Base-by-base conservation (phyloP, 2,329 filamentous ascomycete species). In the Trichoderma endophyticum region DNA sequence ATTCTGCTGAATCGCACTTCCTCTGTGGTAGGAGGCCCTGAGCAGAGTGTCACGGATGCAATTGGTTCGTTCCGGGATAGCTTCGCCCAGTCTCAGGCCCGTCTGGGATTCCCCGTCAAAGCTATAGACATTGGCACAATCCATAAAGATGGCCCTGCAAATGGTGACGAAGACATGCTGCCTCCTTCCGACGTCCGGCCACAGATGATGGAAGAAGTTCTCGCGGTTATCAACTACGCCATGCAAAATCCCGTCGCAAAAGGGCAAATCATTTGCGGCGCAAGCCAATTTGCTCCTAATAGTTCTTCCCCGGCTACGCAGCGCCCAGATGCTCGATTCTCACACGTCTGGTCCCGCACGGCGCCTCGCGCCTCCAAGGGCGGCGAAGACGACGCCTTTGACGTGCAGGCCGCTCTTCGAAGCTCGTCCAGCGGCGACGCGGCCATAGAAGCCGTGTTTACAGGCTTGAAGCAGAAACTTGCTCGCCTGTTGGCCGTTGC, bases 221-320 rank as follows among this genome's bases (percentile, higher is more conserved):
- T 71, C 26, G 71, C 71, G 12, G 67, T 72, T 6, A 64, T 72
- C 60, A 72, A 60, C 67, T 71, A 60, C n/a, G 60, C 67, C 21
- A 71, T 72, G 2, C 71, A 71, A 18, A 36, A 30, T 5, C 66
- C 71, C 26, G 21, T 60, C 11, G 26, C 48, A 51, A 48, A 54
- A 34, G 70, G 30, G 30, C 66, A 72, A 18, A 61, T 72, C 30
- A 65, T 72, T 18, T 72, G 71, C 26, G 71, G 60, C 24, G 60
- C 65, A 21, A 51, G 24, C 4, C 51, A 65, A 32, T 66, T 63
- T 14, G 32, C 54, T 9, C 64, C 64, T 7, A 24, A 68, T 12
- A 12, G 26, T 6, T 39, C 32, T n/a, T n/a, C 57, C 9, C 12
- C 30, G 11, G 7, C 15, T 7, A 39, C 51, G 8, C 59, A 63